Conservation (phyloP, 345 rosid genomes). For the Fremontodendron californicum region DNA sequence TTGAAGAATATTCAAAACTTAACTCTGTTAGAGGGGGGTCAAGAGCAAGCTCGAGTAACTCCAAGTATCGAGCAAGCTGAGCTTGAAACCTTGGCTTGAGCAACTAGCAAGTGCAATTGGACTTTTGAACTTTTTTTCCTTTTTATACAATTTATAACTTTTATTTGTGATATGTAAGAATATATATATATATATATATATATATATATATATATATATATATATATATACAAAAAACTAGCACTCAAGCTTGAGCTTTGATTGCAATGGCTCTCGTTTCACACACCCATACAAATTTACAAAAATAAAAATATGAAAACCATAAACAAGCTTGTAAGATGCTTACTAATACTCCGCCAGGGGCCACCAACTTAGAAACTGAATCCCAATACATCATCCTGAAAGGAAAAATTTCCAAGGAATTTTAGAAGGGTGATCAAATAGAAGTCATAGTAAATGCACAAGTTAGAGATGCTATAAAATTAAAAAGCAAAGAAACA, state of each 20-base stretch:
- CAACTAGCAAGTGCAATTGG: neutral
- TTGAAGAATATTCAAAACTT: neutral
- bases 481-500: neutral
- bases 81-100: neutral
- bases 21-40: neutral
- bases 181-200: no score
- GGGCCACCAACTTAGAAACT: slow-evolving; percentile 75
- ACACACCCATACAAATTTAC: neutral
- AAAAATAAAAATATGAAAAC: neutral
- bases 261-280: neutral
- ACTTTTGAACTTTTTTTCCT: neutral
- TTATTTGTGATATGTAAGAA: no score
- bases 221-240: neutral
- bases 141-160: no score
- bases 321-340: neutral
- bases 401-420: slow-evolving; percentile 7
- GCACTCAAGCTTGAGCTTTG: neutral
- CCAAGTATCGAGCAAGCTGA: neutral
- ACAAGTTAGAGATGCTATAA: neutral
- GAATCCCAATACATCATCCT: slow-evolving; percentile 96
- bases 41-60: neutral
- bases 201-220: no score
- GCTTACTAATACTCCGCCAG: slow-evolving; percentile 78
- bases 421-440: neutral
- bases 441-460: neutral